phyloP scores from a whole-genome alignment of 1,139 yeast species.

The Pichia sp. region DNA sequence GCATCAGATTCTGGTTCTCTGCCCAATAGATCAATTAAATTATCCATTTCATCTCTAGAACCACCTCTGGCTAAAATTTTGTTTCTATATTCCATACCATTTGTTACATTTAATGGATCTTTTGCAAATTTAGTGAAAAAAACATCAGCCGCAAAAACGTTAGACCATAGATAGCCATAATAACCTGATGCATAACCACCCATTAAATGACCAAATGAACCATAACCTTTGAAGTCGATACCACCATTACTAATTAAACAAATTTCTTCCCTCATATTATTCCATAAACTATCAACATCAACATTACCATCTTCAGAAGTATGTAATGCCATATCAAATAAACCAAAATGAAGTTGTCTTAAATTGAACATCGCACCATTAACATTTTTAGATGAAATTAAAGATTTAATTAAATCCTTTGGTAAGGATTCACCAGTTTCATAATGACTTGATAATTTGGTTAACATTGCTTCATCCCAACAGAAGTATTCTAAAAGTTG shows the following conservation, averaged over 20 bases:
- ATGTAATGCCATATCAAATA: slow-evolving; percentile 71
- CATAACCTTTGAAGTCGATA: slow-evolving; percentile 54
- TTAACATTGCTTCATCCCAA: slow-evolving; percentile 63
- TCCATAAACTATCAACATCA: slow-evolving; percentile 56
- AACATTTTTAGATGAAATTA: slow-evolving; percentile 65
- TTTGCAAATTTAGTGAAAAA: slow-evolving; percentile 63
- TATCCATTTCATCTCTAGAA: slow-evolving; percentile 59
- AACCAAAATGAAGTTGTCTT: slow-evolving; percentile 71
- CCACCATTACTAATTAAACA: slow-evolving; percentile 53
- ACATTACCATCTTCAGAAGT: slow-evolving; percentile 39
- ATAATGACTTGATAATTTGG: slow-evolving; percentile 59
- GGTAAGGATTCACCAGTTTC: slow-evolving; percentile 48
- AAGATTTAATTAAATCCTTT: slow-evolving; percentile 52
- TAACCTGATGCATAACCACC: slow-evolving; percentile 85
- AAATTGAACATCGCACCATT: slow-evolving; percentile 64
- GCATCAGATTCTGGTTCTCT: slow-evolving; percentile 70
- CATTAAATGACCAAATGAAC: slow-evolving; percentile 76
- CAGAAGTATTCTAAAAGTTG: slow-evolving; percentile 89
- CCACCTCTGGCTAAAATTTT: slow-evolving; percentile 68
- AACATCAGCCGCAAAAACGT: slow-evolving; percentile 80
- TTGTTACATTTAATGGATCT: slow-evolving; percentile 57
- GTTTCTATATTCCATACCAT: slow-evolving; percentile 65
- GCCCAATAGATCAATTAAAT: slow-evolving; percentile 61
- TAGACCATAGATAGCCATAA: slow-evolving; percentile 81
- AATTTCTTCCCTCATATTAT: slow-evolving; percentile 51